Conservation (phyloP, 345 rosid species). For the Hypericum androsaemum region DNA sequence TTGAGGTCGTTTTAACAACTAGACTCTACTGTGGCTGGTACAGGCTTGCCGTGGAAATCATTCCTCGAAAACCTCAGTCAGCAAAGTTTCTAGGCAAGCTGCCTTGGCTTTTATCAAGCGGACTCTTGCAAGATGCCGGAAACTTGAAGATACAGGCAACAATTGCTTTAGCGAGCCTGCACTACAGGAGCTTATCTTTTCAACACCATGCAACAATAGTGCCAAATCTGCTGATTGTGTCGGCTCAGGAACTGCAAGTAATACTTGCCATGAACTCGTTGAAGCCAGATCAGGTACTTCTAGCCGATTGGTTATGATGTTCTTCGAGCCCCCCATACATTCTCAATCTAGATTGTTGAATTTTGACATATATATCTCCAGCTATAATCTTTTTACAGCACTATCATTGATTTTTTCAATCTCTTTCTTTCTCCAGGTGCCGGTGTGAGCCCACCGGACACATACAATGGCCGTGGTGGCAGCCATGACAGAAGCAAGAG, state of each 20-base stretch:
- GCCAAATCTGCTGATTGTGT: slow-evolving; percentile 78
- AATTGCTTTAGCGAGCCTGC: slow-evolving; percentile 74
- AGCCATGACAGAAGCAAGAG: slow-evolving; percentile 31
- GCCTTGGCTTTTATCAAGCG: slow-evolving; percentile 64
- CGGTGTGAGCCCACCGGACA: slow-evolving; percentile 45
- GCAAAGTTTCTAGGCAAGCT: slow-evolving; percentile 70
- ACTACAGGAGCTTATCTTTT: slow-evolving; percentile 59
- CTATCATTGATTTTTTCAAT: neutral
- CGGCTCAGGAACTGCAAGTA: slow-evolving; percentile 96
- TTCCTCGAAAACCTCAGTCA: slow-evolving; percentile 45
- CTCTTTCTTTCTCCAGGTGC: slow-evolving; percentile 42
- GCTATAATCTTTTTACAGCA: neutral
- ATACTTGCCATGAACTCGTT: slow-evolving; percentile 63
- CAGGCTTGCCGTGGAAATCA: slow-evolving; percentile 74
- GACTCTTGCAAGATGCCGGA: slow-evolving; percentile 61
- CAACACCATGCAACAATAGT: slow-evolving; percentile 51
- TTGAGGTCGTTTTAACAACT: slow-evolving; percentile 1
- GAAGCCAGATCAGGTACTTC: slow-evolving; percentile 72
- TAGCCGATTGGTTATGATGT: slow-evolving; percentile 3
- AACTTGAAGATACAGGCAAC: slow-evolving; percentile 66
- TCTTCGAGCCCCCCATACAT: neutral
- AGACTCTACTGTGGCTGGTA: slow-evolving; percentile 4
- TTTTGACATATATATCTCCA: no score
- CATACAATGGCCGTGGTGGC: slow-evolving; percentile 24
- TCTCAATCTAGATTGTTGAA: no score